Conservation (phyloP, 1,284 basidiomycete genomes). For the Marasmius oreades region DNA sequence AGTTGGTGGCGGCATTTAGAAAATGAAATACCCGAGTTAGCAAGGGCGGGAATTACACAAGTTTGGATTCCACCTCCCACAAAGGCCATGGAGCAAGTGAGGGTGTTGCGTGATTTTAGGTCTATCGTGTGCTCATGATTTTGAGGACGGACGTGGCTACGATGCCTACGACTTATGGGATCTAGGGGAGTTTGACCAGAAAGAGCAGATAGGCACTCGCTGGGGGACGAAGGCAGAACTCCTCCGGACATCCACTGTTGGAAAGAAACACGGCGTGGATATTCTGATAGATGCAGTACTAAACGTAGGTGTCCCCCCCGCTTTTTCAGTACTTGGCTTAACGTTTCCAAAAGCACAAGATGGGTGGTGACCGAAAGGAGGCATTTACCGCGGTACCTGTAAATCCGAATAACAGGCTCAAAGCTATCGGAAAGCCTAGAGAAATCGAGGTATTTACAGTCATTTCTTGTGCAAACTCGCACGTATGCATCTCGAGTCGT, state of each 20-base stretch:
- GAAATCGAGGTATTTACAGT: constrained; percentile 60
- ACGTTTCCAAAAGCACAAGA: constrained; percentile 55
- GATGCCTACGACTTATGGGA: constrained; percentile 89
- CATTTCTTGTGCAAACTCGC: not conserved
- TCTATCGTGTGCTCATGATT: not conserved
- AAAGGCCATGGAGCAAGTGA: constrained; percentile 64
- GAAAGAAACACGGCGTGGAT: constrained; percentile 56
- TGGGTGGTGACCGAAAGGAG: constrained; percentile 83
- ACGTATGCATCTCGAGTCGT: not conserved
- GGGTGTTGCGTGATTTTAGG: not conserved
- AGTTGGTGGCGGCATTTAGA: constrained; percentile 88
- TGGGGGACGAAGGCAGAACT: constrained; percentile 91
- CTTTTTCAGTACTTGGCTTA: constrained; percentile 3
- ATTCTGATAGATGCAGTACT: constrained; percentile 76
- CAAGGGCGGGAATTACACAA: constrained; percentile 80
- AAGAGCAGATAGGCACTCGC: constrained; percentile 76
- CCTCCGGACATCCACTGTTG: constrained; percentile 58
- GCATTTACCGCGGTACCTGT: constrained; percentile 75
- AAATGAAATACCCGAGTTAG: constrained; percentile 64
- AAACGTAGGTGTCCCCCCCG: constrained; percentile 46
- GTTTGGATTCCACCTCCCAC: constrained; percentile 78
- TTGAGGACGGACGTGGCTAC: constrained; percentile 66
- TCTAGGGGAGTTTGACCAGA: constrained; percentile 90
- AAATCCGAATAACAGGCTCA: constrained; percentile 59
- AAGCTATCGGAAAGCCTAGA: constrained; percentile 54